Evolutionary conservation across 371 early-diverging fungal species (phyloP), one percentile per base, ranked within the genome.

Genomic region (Thermomucor indicae-seudaticae): DNA sequence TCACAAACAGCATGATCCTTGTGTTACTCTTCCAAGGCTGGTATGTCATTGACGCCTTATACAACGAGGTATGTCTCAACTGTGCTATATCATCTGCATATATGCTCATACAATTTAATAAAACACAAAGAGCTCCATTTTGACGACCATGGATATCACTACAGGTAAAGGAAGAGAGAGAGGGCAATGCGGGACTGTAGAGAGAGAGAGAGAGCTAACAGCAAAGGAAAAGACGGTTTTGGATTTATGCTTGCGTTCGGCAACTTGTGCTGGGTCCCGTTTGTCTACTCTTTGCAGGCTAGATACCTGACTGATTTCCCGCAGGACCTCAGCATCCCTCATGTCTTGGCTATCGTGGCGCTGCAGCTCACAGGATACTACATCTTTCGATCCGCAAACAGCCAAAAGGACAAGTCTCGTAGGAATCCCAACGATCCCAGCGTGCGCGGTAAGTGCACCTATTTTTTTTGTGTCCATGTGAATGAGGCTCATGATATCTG

Each of bases 101-200:
- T 24, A 12, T 22, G 17, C 16, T 30, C 14, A 12, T 19, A 12
- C 62, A 41, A 57, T 52, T 32, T 67, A 19, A 37, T 11, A 11
- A 14, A 11, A 32, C 19, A 10, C 3, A 3, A 37, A 93, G 70
- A 53, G 71, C 3, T 80, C 89, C 11, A 88, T 97, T 20, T 58
- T 96, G 62, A 93, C 96, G 3, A 96, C 96, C 14, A 95, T 94
- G 95, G 97, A 96, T 52, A 89, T 93, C 43, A 90, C 86, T 5
- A 86, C 80, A 0, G 64, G 64, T 64, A 49, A 47, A 43, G 11
- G 29, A 25, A 3, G n/a, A 39, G 16, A 23, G 2, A 6, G 14
- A n/a, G 12, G 17, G 6, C 41, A 14, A 14, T 16, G 1, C 39
- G 16, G 7, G 3, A 22, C 6, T 40, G n/a, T n/a, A n/a, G n/a